These are phyloP conservation scores for Fraxinus excelsior DNA, from an alignment of 257 asterid genomes.

Conservation along the genomic window DNA sequence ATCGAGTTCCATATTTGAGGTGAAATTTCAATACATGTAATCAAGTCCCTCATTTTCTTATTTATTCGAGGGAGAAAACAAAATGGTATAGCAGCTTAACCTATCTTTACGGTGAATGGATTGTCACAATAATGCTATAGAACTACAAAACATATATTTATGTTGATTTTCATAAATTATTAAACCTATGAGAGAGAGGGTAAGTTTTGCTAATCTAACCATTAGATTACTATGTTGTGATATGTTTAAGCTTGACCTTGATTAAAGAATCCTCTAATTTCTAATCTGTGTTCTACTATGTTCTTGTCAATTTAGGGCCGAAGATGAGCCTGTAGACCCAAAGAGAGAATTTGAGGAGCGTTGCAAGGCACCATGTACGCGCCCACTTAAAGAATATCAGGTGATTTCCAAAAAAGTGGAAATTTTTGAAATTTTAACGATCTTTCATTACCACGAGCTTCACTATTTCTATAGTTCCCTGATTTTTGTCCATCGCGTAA, in stretches of 20 bases:
- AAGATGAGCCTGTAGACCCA: constrained; percentile 35
- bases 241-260: background rate
- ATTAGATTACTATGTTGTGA: background rate
- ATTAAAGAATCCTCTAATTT: background rate
- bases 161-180: background rate
- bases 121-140: background rate
- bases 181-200: background rate
- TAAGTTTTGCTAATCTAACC: background rate
- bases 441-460: background rate
- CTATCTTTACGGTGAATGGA: background rate
- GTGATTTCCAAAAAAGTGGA: constrained; percentile 19
- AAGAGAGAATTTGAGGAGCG: constrained; percentile 28
- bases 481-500: background rate
- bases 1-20: background rate
- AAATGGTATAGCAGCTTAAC: background rate
- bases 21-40: background rate
- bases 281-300: background rate
- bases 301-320: constrained; percentile 25
- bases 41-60: background rate
- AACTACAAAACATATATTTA: background rate
- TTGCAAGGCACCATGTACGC: constrained; percentile 35
- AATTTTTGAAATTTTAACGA: background rate
- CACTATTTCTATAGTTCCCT: constrained; percentile 7
- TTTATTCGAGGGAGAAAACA: background rate
- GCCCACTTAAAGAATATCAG: constrained; percentile 26